phyloP scores from a whole-genome alignment of 805 yeast genomes.

The Yarrowia alimentaria region DNA sequence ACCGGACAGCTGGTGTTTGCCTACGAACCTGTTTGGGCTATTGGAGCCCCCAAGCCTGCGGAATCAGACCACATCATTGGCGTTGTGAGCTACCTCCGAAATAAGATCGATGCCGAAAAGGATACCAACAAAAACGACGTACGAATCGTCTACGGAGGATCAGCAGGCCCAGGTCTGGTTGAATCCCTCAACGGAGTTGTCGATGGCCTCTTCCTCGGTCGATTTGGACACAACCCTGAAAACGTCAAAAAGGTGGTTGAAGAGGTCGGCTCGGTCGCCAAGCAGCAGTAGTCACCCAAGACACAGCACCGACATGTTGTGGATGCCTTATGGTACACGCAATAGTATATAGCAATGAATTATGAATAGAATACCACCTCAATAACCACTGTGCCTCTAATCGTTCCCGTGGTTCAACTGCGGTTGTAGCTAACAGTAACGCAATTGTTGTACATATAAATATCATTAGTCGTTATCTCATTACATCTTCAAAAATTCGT shows the following conservation, averaged over 20 bases:
- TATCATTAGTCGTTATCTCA: constrained; percentile 20
- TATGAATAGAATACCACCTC: too few relatives aligned
- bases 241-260: constrained; percentile 34
- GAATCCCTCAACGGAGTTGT: constrained; percentile 31
- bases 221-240: constrained; percentile 36
- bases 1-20: constrained; percentile 33
- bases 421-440: too few relatives aligned
- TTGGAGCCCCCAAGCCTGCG: constrained; percentile 38
- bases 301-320: too few relatives aligned
- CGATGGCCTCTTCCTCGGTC: constrained; percentile 37
- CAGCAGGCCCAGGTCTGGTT: constrained; percentile 37
- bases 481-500: constrained; percentile 32
- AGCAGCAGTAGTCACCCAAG: background rate
- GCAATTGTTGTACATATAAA: constrained; percentile 15
- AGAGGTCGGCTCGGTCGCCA: constrained; percentile 30
- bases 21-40: constrained; percentile 40
- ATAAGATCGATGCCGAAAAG: constrained; percentile 10
- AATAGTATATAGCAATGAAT: constrained; percentile 9
- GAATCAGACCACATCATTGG: constrained; percentile 33
- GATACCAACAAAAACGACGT: constrained; percentile 31
- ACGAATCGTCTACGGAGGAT: constrained; percentile 37
- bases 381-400: too few relatives aligned
- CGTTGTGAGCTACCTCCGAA: constrained; percentile 30
- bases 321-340: too few relatives aligned
- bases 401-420: too few relatives aligned